Evolutionary conservation across 2,329 filamentous ascomycete genomes (phyloP).

Genomic region (Cadophora malorum): DNA sequence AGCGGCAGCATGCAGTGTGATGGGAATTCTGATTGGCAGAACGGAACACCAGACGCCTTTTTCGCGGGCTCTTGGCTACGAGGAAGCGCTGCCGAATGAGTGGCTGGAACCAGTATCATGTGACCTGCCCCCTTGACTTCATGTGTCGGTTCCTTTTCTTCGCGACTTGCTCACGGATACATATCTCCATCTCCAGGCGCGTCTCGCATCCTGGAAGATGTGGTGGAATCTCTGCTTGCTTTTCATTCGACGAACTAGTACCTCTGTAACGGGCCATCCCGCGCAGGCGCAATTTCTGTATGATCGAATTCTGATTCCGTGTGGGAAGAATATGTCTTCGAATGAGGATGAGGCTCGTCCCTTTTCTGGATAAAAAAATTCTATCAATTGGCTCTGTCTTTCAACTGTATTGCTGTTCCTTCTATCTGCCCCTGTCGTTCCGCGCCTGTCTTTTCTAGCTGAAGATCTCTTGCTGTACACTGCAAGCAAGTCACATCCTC

Average conservation of each 20-base stretch:
- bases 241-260: background rate
- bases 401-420: too few species aligned
- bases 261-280: background rate
- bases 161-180: too few species aligned
- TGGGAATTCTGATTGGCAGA: slow-evolving; percentile 27
- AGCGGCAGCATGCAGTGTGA: slow-evolving; percentile 37
- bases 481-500: background rate
- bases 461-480: too few species aligned
- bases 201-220: background rate
- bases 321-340: too few species aligned
- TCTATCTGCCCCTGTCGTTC: too few species aligned
- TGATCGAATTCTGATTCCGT: too few species aligned
- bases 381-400: too few species aligned
- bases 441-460: too few species aligned
- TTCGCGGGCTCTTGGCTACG: slow-evolving; percentile 5
- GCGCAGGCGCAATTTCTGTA: background rate
- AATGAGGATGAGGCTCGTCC: too few species aligned
- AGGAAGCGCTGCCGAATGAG: slow-evolving; percentile 22
- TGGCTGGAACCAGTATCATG: slow-evolving; percentile 11
- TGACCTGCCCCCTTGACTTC: background rate
- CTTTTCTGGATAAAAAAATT: too few species aligned
- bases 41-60: slow-evolving; percentile 15
- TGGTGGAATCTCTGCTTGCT: background rate
- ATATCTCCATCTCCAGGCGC: background rate
- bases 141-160: background rate